Evolutionary conservation across 2,329 filamentous ascomycete species (phyloP).

Genomic region (Neospermospora avenae): DNA sequence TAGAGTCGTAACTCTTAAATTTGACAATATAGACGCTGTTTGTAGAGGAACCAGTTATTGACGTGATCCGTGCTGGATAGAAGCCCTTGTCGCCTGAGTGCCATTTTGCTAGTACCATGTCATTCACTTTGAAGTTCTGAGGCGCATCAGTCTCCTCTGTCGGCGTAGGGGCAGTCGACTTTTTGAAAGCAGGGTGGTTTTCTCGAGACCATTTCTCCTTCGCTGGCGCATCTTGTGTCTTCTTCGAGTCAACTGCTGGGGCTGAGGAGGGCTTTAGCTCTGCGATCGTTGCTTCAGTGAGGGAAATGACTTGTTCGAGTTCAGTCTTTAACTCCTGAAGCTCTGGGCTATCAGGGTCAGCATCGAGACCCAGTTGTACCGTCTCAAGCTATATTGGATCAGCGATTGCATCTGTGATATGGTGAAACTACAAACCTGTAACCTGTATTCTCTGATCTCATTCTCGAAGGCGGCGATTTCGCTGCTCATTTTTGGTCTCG

Average conservation of each 20-base stretch:
- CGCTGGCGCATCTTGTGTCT: constrained; percentile 48
- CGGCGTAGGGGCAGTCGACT: constrained; percentile 44
- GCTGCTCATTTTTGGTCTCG: constrained; percentile 25
- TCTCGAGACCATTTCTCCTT: constrained; percentile 76
- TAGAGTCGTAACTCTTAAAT: constrained; percentile 87
- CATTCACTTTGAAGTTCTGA: constrained; percentile 76
- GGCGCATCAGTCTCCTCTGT: constrained; percentile 50
- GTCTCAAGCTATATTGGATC: constrained; percentile 63
- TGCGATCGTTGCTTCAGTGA: constrained; percentile 76
- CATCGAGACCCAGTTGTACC: constrained; percentile 70
- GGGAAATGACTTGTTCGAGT: constrained; percentile 75
- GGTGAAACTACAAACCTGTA: constrained; percentile 45
- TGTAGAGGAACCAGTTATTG: constrained; percentile 86
- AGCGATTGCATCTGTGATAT: constrained; percentile 11
- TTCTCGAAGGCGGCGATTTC: constrained; percentile 36
- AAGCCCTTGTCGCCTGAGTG: constrained; percentile 82
- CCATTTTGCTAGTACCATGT: constrained; percentile 89
- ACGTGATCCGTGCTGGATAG: constrained; percentile 90
- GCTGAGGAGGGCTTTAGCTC: constrained; percentile 64
- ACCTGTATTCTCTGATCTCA: constrained; percentile 57
- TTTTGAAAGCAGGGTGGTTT: constrained; percentile 75
- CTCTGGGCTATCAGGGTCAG: constrained; percentile 77
- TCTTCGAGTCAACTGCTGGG: constrained; percentile 37
- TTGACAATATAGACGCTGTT: constrained; percentile 92
- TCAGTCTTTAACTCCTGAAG: constrained; percentile 74